Base-by-base conservation (phyloP, 2,329 filamentous ascomycete genomes). In the Aspergillus brunneoviolaceus region DNA sequence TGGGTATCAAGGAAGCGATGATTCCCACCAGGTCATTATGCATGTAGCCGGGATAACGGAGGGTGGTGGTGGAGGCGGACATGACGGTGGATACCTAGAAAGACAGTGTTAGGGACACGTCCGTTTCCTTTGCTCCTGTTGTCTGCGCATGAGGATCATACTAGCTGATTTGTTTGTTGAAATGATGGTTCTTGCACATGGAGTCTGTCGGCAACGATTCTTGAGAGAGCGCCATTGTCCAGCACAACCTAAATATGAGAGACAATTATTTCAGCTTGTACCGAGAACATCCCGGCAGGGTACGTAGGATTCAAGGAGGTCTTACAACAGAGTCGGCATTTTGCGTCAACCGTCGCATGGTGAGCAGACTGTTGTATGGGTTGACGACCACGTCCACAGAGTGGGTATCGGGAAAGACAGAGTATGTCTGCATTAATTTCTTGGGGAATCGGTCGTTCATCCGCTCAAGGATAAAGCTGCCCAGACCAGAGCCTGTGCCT, bases 1-100 rank as follows among this genome's bases (percentile, higher is more conserved):
- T 99, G 1, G 95, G 95, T 63, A 99, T 98, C 48, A 99, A 84
- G 21, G 92, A 96, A 25, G 96, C 95, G 60, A 99, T 85, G 69
- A 99, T 98, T 77, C 94, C 95, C 72, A 96, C 93, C 16, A 99
- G 88, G 74, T 99, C 95, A 77, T 99, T 99, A 82, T 99, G 95
- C 95, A 99, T 99, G 79, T 99, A 99, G 45, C 95, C 95, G 1
- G 95, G 95, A 75, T 99, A 99, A 72, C 95, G 87, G 54, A 99
- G 86, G 2, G 96, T 97, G 10, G 94, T 98, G 4, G 95, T 99
- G 73, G 92, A 96, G 45, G 95, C 95, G 39, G 93, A 97, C 95
- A 99, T 99, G 75, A 99, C 96, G 1, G 96, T 99, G 7, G 92
- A 95, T 4, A 95, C 85, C 86, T 89, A 51, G 14, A 23, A 31